A percentile compares a stretch with the other conserved stretches of the same genome.
Conservation (phyloP, 176 grass and related monocot genomes). For the Carex pumila region DNA sequence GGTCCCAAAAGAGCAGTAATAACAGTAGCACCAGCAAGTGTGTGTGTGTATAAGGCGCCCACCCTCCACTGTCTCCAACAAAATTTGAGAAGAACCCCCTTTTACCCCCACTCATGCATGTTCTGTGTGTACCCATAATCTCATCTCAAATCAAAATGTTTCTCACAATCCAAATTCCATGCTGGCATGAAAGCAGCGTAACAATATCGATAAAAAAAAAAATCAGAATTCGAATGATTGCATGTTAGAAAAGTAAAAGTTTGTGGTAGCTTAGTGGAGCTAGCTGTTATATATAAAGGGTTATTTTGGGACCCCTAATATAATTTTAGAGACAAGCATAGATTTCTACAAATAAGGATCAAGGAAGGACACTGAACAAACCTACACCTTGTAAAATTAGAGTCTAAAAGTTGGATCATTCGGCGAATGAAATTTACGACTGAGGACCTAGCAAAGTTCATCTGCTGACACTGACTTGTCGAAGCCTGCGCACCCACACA, state of each 20-base stretch:
- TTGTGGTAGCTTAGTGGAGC: constrained; percentile 17
- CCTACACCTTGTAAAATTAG: constrained; percentile 7
- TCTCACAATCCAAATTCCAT: constrained; percentile 16
- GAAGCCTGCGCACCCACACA: background rate
- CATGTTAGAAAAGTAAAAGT: constrained; percentile 10
- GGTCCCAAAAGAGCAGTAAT: constrained; percentile 23
- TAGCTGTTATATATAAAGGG: constrained; percentile 23
- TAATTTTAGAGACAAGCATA: constrained; percentile 6
- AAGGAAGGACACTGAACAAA: constrained; percentile 8
- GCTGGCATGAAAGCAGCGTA: constrained; percentile 24
- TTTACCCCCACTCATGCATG: constrained; percentile 17
- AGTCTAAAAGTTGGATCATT: constrained; percentile 23
- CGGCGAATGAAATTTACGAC: background rate
- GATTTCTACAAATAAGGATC: constrained; percentile 7
- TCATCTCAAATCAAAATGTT: constrained; percentile 24
- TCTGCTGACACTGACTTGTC: constrained; percentile 15
- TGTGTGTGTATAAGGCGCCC: constrained; percentile 25
- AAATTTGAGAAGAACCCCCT: constrained; percentile 4
- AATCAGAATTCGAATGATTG: constrained; percentile 21
- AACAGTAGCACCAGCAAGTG: constrained; percentile 20
- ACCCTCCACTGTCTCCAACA: constrained; percentile 26
- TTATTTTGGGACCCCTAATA: background rate
- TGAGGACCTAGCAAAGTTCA: constrained; percentile 27
- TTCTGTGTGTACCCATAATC: constrained; percentile 18
- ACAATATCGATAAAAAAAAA: constrained; percentile 10